These are phyloP conservation scores for Trichophyton mentagrophytes DNA, from an alignment of 2,329 filamentous ascomycete species.

Conservation along the genomic window DNA sequence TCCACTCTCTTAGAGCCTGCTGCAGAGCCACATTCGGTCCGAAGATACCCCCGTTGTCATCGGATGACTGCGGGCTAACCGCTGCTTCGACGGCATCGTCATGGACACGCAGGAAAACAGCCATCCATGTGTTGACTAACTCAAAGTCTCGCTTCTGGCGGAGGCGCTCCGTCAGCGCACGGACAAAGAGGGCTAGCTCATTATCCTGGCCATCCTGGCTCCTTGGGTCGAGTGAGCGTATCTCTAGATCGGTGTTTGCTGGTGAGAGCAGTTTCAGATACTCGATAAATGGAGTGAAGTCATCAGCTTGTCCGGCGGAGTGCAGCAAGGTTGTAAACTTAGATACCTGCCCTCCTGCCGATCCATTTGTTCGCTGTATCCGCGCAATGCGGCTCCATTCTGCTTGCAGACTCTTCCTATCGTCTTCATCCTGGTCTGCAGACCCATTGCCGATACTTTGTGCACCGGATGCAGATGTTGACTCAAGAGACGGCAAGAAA, in stretches of 20 bases:
- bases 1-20: conserved; percentile 55
- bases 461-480: conserved; percentile 16
- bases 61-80: conserved; percentile 13
- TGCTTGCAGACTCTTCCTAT: conserved; percentile 26
- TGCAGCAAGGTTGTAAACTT: conserved; percentile 39
- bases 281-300: conserved; percentile 58
- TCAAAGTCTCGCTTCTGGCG: conserved; percentile 70
- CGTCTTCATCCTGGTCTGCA: conserved; percentile 18
- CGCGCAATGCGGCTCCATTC: conserved; percentile 57
- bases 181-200: conserved; percentile 68
- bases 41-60: conserved; percentile 36
- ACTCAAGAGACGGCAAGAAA: conserved; percentile 54
- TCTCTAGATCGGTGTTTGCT: conserved; percentile 76
- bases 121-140: conserved; percentile 93
- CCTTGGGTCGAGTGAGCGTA: conserved; percentile 56
- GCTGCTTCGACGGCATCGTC: conserved; percentile 41
- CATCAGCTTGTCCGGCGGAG: conserved; percentile 36
- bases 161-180: conserved; percentile 62
- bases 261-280: conserved; percentile 72
- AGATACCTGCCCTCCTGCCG: conserved; percentile 15
- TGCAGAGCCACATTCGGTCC: conserved; percentile 37
- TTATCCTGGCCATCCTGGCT: conserved; percentile 26
- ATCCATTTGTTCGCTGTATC: conserved; percentile 42
- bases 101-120: conserved; percentile 76
- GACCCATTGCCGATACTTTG: conserved; percentile 19